These are phyloP conservation scores for Argentina anserina DNA, from an alignment of 306 rosid genomes.

Conservation along the genomic window DNA sequence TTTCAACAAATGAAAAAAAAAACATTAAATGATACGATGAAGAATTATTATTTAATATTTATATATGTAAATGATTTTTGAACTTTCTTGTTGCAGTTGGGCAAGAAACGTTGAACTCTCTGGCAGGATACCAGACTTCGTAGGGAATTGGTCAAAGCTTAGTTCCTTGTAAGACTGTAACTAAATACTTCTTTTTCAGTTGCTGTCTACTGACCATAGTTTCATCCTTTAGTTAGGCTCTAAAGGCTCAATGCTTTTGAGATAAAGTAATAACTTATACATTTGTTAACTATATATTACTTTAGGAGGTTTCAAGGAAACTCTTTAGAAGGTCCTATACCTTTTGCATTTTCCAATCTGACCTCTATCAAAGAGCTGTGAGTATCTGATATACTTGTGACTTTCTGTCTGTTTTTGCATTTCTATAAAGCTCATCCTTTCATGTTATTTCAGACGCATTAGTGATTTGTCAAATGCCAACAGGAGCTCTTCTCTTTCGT, in stretches of 20 bases:
- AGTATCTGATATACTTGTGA: conserved; percentile 33
- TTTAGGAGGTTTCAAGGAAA: conserved; percentile 81
- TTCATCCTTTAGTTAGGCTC: not conserved
- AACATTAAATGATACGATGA: not conserved
- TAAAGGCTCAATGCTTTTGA: not conserved
- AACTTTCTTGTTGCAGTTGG: conserved; percentile 45
- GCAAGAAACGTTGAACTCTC: conserved; percentile 58
- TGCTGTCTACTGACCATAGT: not conserved
- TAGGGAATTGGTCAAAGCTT: conserved; percentile 69
- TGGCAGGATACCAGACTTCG: conserved; percentile 68
- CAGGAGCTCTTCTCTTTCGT: conserved; percentile 63
- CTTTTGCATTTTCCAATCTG: conserved; percentile 58
- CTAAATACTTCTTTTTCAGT: not conserved
- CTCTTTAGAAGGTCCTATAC: conserved; percentile 67
- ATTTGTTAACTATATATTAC: conserved; percentile 6
- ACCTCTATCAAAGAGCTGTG: conserved; percentile 64
- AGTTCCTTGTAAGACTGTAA: conserved; percentile 48
- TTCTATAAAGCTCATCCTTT: conserved; percentile 29
- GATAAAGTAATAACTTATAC: no score
- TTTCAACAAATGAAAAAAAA: not conserved
- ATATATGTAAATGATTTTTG: not conserved
- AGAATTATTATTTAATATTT: not conserved
- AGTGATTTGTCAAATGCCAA: conserved; percentile 63
- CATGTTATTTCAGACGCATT: conserved; percentile 46
- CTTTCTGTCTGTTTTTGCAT: not conserved